phyloP scores from a whole-genome alignment of 768 basidiomycete genomes.

The Lactarius tabidus region DNA sequence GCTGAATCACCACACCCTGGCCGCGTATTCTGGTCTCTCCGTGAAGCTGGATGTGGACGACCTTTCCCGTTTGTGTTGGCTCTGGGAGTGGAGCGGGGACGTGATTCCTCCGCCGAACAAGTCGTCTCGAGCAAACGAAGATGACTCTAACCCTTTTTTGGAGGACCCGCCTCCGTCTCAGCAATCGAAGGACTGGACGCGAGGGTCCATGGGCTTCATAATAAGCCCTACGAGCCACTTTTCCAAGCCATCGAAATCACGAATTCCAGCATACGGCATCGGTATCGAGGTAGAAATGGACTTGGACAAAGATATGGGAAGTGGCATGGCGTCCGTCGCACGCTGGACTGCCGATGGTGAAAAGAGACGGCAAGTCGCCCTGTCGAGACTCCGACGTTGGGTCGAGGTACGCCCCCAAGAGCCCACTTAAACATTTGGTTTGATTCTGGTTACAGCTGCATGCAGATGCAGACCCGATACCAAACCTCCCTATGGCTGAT shows the following conservation, averaged over 20 bases:
- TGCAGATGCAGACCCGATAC: constrained; percentile 39
- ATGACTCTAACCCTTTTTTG: constrained; percentile 32
- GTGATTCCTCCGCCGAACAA: constrained; percentile 32
- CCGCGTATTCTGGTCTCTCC: constrained; percentile 62
- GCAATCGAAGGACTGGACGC: constrained; percentile 63
- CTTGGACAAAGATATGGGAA: constrained; percentile 72
- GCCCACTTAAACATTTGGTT: background rate
- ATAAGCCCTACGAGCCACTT: constrained; percentile 70
- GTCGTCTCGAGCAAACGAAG: constrained; percentile 14
- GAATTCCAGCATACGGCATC: constrained; percentile 77
- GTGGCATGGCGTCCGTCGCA: constrained; percentile 86
- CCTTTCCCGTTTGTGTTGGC: constrained; percentile 73
- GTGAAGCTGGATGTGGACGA: constrained; percentile 65
- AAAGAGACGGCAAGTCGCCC: constrained; percentile 53
- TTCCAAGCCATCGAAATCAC: constrained; percentile 58
- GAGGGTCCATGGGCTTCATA: constrained; percentile 77
- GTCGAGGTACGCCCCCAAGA: constrained; percentile 42
- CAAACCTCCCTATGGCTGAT: constrained; percentile 59
- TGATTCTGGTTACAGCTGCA: constrained; percentile 46
- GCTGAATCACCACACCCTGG: constrained; percentile 68
- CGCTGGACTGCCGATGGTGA: constrained; percentile 77
- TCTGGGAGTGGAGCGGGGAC: constrained; percentile 83
- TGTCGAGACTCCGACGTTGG: constrained; percentile 62
- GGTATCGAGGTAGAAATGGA: constrained; percentile 87
- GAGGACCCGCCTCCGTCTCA: constrained; percentile 27